Evolutionary conservation across 768 basidiomycete species (phyloP).

Genomic region (Pleurotus giganteus): DNA sequence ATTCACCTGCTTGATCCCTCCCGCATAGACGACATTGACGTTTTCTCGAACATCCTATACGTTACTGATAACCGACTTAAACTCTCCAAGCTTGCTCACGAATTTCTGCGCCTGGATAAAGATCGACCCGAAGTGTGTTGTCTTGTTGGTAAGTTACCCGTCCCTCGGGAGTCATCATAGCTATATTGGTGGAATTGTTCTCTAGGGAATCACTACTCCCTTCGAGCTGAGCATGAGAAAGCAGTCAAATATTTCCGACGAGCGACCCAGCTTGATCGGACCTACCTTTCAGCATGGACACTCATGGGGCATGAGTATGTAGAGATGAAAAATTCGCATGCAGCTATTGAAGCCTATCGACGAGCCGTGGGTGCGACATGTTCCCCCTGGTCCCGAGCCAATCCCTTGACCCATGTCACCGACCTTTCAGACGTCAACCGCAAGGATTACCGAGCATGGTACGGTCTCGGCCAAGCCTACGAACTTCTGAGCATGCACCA

Average conservation of each 20-base stretch:
- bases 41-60: slow-evolving; percentile 96
- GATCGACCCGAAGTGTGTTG: slow-evolving; percentile 97
- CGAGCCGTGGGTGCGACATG: slow-evolving; percentile 82
- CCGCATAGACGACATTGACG: slow-evolving; percentile 92
- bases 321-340: slow-evolving; percentile 99
- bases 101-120: slow-evolving; percentile 85
- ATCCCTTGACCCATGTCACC: slow-evolving; percentile 2
- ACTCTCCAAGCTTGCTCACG: slow-evolving; percentile 87
- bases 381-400: background rate
- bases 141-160: slow-evolving; percentile 73
- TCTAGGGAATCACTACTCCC: slow-evolving; percentile 95
- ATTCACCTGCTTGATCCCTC: slow-evolving; percentile 81
- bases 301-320: slow-evolving; percentile 99
- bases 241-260: slow-evolving; percentile 94
- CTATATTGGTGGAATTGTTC: slow-evolving; percentile 4
- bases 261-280: slow-evolving; percentile 92
- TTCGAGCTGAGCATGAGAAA: slow-evolving; percentile 92
- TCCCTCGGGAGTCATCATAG: background rate
- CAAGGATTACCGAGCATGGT: slow-evolving; percentile 98
- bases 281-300: slow-evolving; percentile 97
- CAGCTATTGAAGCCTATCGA: slow-evolving; percentile 96
- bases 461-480: slow-evolving; percentile 97
- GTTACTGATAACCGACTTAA: slow-evolving; percentile 89
- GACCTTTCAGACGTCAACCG: slow-evolving; percentile 79
- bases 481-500: slow-evolving; percentile 96